phyloP scores from a whole-genome alignment of 352 stramenopile species.

The Globisporangium spiculum region DNA sequence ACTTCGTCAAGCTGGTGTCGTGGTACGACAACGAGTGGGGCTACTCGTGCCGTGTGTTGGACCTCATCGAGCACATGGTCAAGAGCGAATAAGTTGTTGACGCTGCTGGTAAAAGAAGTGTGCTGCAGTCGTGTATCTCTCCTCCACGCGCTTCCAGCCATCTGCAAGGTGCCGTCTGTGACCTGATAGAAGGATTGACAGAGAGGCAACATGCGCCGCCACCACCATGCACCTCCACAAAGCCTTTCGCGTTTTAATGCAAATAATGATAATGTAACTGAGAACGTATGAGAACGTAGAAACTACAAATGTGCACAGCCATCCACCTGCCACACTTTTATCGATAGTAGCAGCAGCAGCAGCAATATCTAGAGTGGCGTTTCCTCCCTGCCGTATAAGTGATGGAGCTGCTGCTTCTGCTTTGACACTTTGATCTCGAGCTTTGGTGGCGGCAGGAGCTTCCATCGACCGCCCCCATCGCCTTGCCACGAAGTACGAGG shows the following conservation, averaged over 20 bases:
- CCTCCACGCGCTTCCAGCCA: neutral
- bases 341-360: too few relatives aligned
- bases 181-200: neutral
- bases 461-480: slow-evolving; percentile 13
- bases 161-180: neutral
- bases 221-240: neutral
- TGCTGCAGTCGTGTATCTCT: neutral
- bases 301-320: neutral
- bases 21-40: slow-evolving; percentile 99
- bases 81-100: slow-evolving; percentile 73
- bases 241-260: neutral
- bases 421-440: slow-evolving; percentile 45
- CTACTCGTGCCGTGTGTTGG: slow-evolving; percentile 96
- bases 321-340: neutral
- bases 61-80: slow-evolving; percentile 97
- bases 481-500: too few relatives aligned
- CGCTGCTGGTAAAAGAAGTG: neutral
- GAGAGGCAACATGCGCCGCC: neutral
- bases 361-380: too few relatives aligned
- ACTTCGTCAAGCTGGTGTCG: slow-evolving; percentile 99
- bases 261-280: slow-evolving; percentile 1
- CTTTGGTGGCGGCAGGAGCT: slow-evolving; percentile 66
- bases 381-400: too few relatives aligned
- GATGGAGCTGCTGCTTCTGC: slow-evolving; percentile 20
- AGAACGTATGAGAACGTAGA: neutral